These are phyloP conservation scores for Gentiana dahurica DNA, from an alignment of 257 asterid species.

Conservation along the genomic window DNA sequence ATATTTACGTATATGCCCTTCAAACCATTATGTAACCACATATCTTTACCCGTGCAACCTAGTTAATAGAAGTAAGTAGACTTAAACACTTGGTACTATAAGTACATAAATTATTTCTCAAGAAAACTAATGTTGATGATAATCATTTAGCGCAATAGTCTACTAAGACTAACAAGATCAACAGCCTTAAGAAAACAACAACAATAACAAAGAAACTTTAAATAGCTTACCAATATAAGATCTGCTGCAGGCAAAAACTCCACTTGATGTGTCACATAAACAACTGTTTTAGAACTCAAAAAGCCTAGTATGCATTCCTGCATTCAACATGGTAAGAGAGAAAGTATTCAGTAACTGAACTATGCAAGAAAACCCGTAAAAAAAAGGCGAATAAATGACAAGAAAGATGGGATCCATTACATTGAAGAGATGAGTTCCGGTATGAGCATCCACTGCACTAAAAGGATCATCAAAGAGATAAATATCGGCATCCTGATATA, in stretches of 20 bases:
- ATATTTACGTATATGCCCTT: too few relatives aligned
- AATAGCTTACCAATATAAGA: conserved; percentile 64
- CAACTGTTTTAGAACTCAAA: conserved; percentile 48
- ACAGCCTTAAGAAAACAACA: background rate
- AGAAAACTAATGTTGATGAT: too few relatives aligned
- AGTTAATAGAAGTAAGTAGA: too few relatives aligned
- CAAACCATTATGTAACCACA: too few relatives aligned
- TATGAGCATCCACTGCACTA: conserved; percentile 94
- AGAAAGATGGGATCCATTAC: conserved; percentile 27
- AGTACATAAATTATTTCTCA: too few relatives aligned
- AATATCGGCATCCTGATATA: conserved; percentile 72
- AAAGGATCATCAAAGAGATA: conserved; percentile 88
- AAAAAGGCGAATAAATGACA: background rate
- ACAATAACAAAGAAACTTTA: conserved; percentile 11
- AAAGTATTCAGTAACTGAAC: background rate
- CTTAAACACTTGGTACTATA: too few relatives aligned
- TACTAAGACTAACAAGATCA: too few relatives aligned
- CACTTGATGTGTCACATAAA: conserved; percentile 83
- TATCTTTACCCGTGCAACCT: too few relatives aligned
- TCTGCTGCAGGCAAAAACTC: conserved; percentile 85
- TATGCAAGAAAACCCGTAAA: conserved; percentile 20
- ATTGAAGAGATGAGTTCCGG: conserved; percentile 73
- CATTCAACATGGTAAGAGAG: conserved; percentile 8
- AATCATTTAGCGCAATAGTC: too few relatives aligned
- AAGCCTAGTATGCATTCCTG: conserved; percentile 72